Conservation (phyloP, 1,284 basidiomycete species). For the Rhodotorula sp. region DNA sequence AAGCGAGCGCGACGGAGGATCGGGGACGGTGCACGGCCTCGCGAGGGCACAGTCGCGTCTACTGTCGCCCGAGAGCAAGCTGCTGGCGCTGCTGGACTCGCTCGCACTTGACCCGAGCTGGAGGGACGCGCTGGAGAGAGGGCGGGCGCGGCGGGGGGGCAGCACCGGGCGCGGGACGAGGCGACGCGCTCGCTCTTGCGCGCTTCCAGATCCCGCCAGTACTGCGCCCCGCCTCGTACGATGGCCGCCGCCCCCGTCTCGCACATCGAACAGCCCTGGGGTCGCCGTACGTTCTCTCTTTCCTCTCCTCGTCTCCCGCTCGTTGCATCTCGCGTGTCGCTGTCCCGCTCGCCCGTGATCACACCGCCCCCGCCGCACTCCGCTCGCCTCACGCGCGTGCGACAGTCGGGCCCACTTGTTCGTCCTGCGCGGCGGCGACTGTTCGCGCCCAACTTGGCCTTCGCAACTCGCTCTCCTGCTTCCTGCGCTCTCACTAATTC, state of each 20-base stretch:
- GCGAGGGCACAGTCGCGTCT: background rate
- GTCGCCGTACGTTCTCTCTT: slow-evolving; percentile 31
- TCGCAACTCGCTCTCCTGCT: background rate
- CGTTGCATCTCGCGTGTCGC: background rate
- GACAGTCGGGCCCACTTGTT: background rate
- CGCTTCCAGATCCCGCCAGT: background rate
- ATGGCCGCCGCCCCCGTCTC: slow-evolving; percentile 1
- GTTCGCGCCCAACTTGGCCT: background rate
- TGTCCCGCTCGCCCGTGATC: background rate
- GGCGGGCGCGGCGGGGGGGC: background rate
- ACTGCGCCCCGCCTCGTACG: background rate
- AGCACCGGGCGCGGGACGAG: too few relatives aligned
- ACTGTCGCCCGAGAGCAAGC: background rate
- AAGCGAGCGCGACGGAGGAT: background rate
- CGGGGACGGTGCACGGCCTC: background rate
- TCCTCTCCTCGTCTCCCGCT: background rate
- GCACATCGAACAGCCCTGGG: slow-evolving; percentile 25
- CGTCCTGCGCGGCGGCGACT: background rate
- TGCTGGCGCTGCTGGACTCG: slow-evolving; percentile 20
- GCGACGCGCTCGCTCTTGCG: background rate
- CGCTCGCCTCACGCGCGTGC: background rate
- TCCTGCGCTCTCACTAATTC: background rate
- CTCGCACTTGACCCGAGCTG: background rate
- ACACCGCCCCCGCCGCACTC: background rate
- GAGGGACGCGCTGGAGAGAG: background rate